Evolutionary conservation across 2,329 filamentous ascomycete species (phyloP), one percentile per base, ranked within the genome.

Genomic region (Dactylellina leptospora): DNA sequence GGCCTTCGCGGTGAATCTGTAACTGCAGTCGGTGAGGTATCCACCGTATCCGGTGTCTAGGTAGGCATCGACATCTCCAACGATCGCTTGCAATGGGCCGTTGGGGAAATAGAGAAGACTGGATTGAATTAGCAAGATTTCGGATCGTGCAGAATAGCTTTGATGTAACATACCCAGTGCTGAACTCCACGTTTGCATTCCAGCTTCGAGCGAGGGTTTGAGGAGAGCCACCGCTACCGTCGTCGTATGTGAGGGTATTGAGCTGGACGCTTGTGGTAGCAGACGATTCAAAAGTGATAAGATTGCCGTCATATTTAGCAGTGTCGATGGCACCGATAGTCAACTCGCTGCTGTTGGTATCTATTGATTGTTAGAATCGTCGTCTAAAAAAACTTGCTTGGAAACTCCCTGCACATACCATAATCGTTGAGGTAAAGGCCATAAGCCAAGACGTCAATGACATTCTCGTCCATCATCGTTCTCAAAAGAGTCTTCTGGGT

Each of bases 301-400:
- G 45, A 40, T 68, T 50, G 38, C 69, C 69, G 10, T 62, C 61
- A 42, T 56, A 73, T 36, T 73, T 73, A 0, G 60, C 60, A 18
- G 59, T 66, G 45, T 73, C 69, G 25, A 73, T 54, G n/a, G 69
- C 60, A 18, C 69, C 69, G 27, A 73, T 73, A 3, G 69, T 66
- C 44, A 73, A 44, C 28, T 73, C 61, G 42, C 69, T 68, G 69
- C 61, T 73, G 61, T 73, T 73, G 47, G 69, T 63, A 30, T 63
- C 61, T 72, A 13, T 53, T 10, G n/a, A 4, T 38, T 54, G 36
- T 68, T 68, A 68, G 54, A 22, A 59, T 10, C 13, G 13, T 20
- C 2, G 23, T 42, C 11, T 18, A 11, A n/a, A 30, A n/a, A n/a
- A 38, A 54, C 30, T 40, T 9, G 13, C 11, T n/a, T n/a, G n/a